These are phyloP conservation scores for Stephania japonica DNA, from an alignment of 164 flowering plant genomes.

Conservation along the genomic window DNA sequence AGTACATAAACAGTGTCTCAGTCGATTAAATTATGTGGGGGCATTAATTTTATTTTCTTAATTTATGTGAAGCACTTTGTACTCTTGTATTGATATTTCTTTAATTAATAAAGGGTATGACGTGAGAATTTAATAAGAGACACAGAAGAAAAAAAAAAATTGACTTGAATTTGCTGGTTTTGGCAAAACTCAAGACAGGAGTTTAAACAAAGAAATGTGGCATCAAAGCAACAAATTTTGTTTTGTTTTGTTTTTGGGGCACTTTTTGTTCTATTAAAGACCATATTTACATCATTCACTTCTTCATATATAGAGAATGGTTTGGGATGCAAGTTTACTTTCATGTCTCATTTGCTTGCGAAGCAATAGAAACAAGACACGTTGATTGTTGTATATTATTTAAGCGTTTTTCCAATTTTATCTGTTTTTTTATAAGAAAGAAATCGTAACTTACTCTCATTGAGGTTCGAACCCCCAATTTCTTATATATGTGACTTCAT, in stretches of 20 bases:
- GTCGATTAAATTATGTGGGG: background rate
- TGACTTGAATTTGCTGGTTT: background rate
- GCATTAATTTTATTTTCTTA: background rate
- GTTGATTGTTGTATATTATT: background rate
- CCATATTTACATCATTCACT: background rate
- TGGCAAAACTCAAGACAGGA: background rate
- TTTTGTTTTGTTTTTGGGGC: background rate
- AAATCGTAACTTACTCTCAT: no score
- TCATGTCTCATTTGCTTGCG: background rate
- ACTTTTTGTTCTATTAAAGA: background rate
- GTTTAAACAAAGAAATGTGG: no score
- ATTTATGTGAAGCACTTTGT: background rate
- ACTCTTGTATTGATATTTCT: background rate
- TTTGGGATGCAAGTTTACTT: background rate
- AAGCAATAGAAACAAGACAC: background rate
- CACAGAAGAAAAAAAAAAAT: no score
- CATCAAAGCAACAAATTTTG: no score
- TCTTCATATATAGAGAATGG: background rate
- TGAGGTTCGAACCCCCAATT: no score
- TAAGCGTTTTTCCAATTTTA: no score
- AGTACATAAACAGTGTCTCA: background rate
- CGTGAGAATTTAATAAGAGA: background rate
- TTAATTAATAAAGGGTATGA: background rate
- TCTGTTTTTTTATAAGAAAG: no score
- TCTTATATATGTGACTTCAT: no score